phyloP scores from a whole-genome alignment of 805 yeast species.

The Schwanniomyces sp. region DNA sequence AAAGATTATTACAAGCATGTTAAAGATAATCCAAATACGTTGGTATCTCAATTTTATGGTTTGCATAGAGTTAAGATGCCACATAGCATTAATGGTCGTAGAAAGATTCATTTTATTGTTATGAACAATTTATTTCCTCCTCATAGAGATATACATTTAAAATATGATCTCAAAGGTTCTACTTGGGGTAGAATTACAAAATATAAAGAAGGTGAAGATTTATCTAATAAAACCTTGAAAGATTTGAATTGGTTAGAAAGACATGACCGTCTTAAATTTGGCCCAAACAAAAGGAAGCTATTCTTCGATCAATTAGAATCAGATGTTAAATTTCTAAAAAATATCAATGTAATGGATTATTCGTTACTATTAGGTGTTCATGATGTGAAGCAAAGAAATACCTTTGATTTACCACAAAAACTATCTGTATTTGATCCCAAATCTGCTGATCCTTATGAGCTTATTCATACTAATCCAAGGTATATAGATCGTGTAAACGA shows the following conservation, averaged over 20 bases:
- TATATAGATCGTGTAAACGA: slow-evolving; percentile 40
- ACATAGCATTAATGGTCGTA: slow-evolving; percentile 48
- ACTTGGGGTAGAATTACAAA: slow-evolving; percentile 73
- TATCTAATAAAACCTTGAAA: slow-evolving; percentile 58
- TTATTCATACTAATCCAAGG: slow-evolving; percentile 48
- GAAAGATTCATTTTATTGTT: slow-evolving; percentile 88
- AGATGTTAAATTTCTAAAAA: slow-evolving; percentile 73
- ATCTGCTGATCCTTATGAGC: slow-evolving; percentile 34
- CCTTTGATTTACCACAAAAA: slow-evolving; percentile 32
- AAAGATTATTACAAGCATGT: slow-evolving; percentile 81
- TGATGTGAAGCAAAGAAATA: slow-evolving; percentile 62
- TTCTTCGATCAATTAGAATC: slow-evolving; percentile 69
- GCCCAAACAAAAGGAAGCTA: slow-evolving; percentile 61
- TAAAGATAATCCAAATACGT: slow-evolving; percentile 78
- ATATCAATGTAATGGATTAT: slow-evolving; percentile 91
- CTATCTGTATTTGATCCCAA: slow-evolving; percentile 46
- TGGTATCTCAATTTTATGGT: slow-evolving; percentile 95
- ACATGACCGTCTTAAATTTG: slow-evolving; percentile 65
- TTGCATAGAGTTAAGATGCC: slow-evolving; percentile 92
- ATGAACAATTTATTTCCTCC: slow-evolving; percentile 98
- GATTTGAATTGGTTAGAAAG: slow-evolving; percentile 86
- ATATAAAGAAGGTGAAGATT: slow-evolving; percentile 24
- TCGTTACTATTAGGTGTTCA: slow-evolving; percentile 87
- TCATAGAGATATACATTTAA: slow-evolving; percentile 77
- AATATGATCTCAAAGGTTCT: slow-evolving; percentile 93